These are phyloP conservation scores for Rhynchosporium secalis DNA, from an alignment of 2,329 filamentous ascomycete species.

Conservation along the genomic window DNA sequence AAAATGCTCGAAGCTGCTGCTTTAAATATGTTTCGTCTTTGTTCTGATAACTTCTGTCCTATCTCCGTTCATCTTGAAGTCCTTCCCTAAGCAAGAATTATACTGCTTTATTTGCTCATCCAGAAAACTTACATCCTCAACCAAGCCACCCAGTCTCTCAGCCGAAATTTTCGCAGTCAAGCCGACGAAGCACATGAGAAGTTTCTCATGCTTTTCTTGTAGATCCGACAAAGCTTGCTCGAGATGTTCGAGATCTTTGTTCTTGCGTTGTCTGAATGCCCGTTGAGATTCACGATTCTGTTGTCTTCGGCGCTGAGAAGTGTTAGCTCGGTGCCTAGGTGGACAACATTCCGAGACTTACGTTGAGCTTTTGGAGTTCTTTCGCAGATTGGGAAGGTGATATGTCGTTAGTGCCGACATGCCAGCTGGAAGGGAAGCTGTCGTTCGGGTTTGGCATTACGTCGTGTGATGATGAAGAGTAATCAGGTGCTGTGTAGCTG, in stretches of 20 bases:
- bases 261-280: conserved; percentile 7
- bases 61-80: conserved; percentile 11
- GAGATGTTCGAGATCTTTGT: conserved; percentile 1
- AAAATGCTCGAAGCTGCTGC: background rate
- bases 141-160: background rate
- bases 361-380: conserved; percentile 8
- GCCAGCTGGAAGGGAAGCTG: conserved; percentile 7
- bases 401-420: background rate
- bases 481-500: conserved; percentile 5
- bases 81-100: conserved; percentile 9
- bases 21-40: background rate
- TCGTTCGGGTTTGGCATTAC: conserved; percentile 3
- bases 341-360: background rate
- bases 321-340: background rate
- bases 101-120: conserved; percentile 12
- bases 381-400: conserved; percentile 9
- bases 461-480: conserved; percentile 1
- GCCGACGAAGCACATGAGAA: conserved; percentile 8
- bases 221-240: conserved; percentile 1
- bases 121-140: conserved; percentile 7
- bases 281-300: conserved; percentile 11
- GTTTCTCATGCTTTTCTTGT: conserved; percentile 5
- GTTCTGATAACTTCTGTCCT: conserved; percentile 5
- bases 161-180: conserved; percentile 8
- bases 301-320: conserved; percentile 4